These are phyloP conservation scores for Hypoxylon cercidicola DNA, from an alignment of 495 filamentous ascomycete genomes.

Conservation along the genomic window DNA sequence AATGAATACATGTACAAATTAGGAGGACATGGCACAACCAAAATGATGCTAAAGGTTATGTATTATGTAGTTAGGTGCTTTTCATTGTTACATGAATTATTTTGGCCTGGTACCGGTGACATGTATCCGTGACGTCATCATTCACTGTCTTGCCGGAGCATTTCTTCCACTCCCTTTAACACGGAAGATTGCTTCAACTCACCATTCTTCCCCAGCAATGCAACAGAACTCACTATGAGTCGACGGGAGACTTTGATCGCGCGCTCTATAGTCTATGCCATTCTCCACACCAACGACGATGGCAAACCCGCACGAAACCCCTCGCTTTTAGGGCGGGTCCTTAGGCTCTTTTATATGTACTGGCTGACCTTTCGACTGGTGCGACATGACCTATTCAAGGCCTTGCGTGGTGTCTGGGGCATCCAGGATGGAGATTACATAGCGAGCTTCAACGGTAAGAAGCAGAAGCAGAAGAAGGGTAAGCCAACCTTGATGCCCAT, in stretches of 20 bases:
- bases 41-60: not conserved
- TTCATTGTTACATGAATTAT: not conserved
- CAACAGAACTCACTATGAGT: conserved; percentile 31
- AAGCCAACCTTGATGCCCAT: conserved; percentile 52
- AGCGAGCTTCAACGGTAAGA: conserved; percentile 59
- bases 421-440: conserved; percentile 66
- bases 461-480: conserved; percentile 26
- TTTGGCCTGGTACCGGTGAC: not conserved
- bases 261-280: conserved; percentile 47
- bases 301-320: conserved; percentile 31
- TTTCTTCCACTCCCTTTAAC: conserved; percentile 13
- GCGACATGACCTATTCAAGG: conserved; percentile 51
- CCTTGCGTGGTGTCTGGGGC: conserved; percentile 56
- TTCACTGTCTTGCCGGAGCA: conserved; percentile 15
- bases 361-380: conserved; percentile 50
- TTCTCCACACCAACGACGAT: conserved; percentile 33
- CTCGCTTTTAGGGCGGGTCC: conserved; percentile 43
- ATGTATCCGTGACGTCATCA: conserved; percentile 23
- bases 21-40: not conserved
- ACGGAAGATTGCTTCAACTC: not conserved
- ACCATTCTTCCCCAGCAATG: not conserved
- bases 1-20: not conserved
- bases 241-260: conserved; percentile 44
- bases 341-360: conserved; percentile 52
- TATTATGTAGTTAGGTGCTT: not conserved